Percentiles rank a stretch among this genome's conserved stretches.
Conservation (phyloP, 2,329 filamentous ascomycete genomes). For the Monosporascus cannonballus region DNA sequence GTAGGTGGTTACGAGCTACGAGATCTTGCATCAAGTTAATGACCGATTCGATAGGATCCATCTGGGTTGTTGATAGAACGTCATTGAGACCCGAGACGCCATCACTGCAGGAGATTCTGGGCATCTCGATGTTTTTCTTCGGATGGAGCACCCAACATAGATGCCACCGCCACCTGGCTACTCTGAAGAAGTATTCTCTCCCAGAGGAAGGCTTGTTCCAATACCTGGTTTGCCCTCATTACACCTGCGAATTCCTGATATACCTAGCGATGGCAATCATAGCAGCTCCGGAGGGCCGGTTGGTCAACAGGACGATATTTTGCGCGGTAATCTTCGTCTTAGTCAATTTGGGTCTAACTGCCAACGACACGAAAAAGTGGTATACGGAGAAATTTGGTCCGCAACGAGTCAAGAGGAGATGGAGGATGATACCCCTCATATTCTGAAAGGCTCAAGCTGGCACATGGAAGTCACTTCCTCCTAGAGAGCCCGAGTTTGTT, state of each 20-base stretch:
- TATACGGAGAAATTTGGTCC: slow-evolving; percentile 69
- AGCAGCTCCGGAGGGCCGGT: slow-evolving; percentile 60
- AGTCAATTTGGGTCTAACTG: slow-evolving; percentile 77
- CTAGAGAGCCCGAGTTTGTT: slow-evolving; percentile 54
- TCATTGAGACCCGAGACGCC: slow-evolving; percentile 23
- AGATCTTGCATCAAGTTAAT: slow-evolving; percentile 2
- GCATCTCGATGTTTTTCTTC: slow-evolving; percentile 58
- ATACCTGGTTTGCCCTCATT: slow-evolving; percentile 77
- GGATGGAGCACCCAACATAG: slow-evolving; percentile 70
- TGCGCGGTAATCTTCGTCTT: slow-evolving; percentile 67
- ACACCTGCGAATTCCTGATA: slow-evolving; percentile 79
- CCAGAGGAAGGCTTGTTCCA: slow-evolving; percentile 68
- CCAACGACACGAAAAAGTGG: slow-evolving; percentile 71
- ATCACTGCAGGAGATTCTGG: slow-evolving; percentile 45
- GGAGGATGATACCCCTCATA: slow-evolving; percentile 71
- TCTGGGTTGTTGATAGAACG: slow-evolving; percentile 18
- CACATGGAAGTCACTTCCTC: slow-evolving; percentile 27
- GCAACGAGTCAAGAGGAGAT: slow-evolving; percentile 55
- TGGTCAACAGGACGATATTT: slow-evolving; percentile 68
- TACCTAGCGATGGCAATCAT: slow-evolving; percentile 73
- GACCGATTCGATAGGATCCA: slow-evolving; percentile 22
- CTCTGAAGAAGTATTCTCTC: slow-evolving; percentile 75
- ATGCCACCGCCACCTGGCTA: slow-evolving; percentile 64
- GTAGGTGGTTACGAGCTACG: slow-evolving; percentile 39
- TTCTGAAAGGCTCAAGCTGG: slow-evolving; percentile 35